phyloP scores from a whole-genome alignment of 2,329 filamentous ascomycete species.

The Metarhizium humberi region DNA sequence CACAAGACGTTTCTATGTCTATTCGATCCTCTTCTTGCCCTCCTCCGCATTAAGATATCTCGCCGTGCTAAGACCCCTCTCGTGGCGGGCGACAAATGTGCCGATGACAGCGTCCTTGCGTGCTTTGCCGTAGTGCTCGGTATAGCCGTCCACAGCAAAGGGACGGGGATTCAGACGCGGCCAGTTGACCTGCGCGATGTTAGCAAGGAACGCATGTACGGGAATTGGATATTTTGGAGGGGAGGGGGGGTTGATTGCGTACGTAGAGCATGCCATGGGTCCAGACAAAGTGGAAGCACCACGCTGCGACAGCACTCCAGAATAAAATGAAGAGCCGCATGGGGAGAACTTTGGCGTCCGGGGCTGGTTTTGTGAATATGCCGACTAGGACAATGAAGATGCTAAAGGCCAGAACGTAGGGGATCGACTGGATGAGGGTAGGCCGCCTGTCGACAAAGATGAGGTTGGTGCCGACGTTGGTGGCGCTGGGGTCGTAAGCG shows the following conservation, averaged over 20 bases:
- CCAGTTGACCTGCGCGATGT: constrained; percentile 73
- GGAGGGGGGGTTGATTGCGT: constrained; percentile 32
- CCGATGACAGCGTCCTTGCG: constrained; percentile 77
- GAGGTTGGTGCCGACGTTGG: constrained; percentile 59
- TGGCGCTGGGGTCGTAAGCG: constrained; percentile 65
- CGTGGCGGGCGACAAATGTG: constrained; percentile 56
- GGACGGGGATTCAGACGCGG: constrained; percentile 87
- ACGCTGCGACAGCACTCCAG: constrained; percentile 61
- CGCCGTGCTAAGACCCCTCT: constrained; percentile 75
- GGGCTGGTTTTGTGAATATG: constrained; percentile 59
- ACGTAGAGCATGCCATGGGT: constrained; percentile 89
- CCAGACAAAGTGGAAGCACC: constrained; percentile 69
- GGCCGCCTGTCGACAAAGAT: constrained; percentile 82
- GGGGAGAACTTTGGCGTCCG: constrained; percentile 69
- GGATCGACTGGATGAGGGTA: constrained; percentile 82
- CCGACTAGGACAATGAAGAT: constrained; percentile 74
- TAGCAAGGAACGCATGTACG: constrained; percentile 5
- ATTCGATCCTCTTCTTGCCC: constrained; percentile 97
- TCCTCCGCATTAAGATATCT: constrained; percentile 83
- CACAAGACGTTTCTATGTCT: constrained; percentile 15
- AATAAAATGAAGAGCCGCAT: constrained; percentile 74
- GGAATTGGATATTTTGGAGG: background rate
- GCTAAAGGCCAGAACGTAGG: constrained; percentile 81
- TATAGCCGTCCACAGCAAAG: constrained; percentile 79
- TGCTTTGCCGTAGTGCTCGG: constrained; percentile 75